A percentile compares a stretch with the other conserved stretches of the same genome.
phyloP scores from a whole-genome alignment of 768 basidiomycete species.

The Tulasnella sp. region DNA sequence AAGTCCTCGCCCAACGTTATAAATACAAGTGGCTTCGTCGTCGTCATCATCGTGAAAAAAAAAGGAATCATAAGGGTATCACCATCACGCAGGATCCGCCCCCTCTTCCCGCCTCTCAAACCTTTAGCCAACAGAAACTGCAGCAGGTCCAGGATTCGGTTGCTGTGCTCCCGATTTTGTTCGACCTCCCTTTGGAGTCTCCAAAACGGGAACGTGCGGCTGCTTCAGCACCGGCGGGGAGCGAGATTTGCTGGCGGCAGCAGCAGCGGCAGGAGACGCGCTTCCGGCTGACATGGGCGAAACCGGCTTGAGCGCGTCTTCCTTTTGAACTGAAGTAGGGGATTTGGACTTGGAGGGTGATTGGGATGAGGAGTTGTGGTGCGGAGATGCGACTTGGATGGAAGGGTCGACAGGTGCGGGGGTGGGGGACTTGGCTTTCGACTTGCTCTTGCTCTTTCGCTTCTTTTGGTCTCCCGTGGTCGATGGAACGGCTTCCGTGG shows the following conservation, averaged over 20 bases:
- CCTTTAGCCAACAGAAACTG: background rate
- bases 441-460: slow-evolving; percentile 21
- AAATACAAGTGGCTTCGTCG: background rate
- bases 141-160: background rate
- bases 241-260: background rate
- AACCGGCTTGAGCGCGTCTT: slow-evolving; percentile 25
- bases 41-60: background rate
- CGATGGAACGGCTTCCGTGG: background rate
- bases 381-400: background rate
- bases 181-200: background rate
- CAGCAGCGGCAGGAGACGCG: background rate
- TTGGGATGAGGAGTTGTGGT: background rate
- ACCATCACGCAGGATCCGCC: too few species aligned
- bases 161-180: background rate
- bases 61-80: background rate
- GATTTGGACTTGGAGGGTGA: slow-evolving; percentile 23
- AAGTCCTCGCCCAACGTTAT: background rate
- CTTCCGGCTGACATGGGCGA: slow-evolving; percentile 17
- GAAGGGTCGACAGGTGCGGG: background rate
- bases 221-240: background rate
- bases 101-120: too few species aligned
- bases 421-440: slow-evolving; percentile 20
- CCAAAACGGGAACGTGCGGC: slow-evolving; percentile 12
- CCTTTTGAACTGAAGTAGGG: background rate
- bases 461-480: slow-evolving; percentile 4